Evolutionary conservation across 768 basidiomycete genomes (phyloP).

Genomic region (Mycena capillaripes): DNA sequence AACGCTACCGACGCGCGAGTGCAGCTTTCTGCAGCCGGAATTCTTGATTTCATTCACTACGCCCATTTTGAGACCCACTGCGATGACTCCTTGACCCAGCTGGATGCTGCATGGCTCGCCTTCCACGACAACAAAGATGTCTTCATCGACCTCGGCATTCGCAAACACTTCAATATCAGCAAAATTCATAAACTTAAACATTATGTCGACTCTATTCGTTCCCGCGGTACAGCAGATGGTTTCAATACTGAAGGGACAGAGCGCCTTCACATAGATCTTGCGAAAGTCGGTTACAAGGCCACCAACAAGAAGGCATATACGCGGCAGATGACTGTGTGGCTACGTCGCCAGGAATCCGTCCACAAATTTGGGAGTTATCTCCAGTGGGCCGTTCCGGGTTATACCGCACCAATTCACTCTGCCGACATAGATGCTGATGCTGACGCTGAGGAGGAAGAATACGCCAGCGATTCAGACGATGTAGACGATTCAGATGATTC

Average conservation of each 20-base stretch:
- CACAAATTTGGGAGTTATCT: conserved; percentile 13
- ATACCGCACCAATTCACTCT: background rate
- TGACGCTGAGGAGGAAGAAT: background rate
- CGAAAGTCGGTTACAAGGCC: conserved; percentile 47
- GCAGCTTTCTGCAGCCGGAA: conserved; percentile 27
- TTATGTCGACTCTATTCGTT: conserved; percentile 43
- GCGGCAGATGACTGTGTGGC: conserved; percentile 53
- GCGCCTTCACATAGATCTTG: conserved; percentile 48
- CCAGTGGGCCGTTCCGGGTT: conserved; percentile 15
- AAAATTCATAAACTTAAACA: conserved; percentile 49
- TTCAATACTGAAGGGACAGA: conserved; percentile 49
- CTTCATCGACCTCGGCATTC: conserved; percentile 38
- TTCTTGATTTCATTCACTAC: conserved; percentile 48
- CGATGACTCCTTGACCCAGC: conserved; percentile 34
- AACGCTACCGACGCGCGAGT: conserved; percentile 31
- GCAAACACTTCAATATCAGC: conserved; percentile 50
- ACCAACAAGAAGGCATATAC: conserved; percentile 43
- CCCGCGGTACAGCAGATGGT: conserved; percentile 31
- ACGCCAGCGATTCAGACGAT: background rate
- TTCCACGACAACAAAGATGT: conserved; percentile 46
- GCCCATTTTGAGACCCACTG: conserved; percentile 42
- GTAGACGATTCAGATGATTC: background rate
- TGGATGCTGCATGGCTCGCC: conserved; percentile 36
- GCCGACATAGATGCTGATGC: background rate
- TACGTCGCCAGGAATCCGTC: conserved; percentile 46